Conservation (phyloP, 1,284 basidiomycete genomes). For the Sanghuangporus baumii region DNA sequence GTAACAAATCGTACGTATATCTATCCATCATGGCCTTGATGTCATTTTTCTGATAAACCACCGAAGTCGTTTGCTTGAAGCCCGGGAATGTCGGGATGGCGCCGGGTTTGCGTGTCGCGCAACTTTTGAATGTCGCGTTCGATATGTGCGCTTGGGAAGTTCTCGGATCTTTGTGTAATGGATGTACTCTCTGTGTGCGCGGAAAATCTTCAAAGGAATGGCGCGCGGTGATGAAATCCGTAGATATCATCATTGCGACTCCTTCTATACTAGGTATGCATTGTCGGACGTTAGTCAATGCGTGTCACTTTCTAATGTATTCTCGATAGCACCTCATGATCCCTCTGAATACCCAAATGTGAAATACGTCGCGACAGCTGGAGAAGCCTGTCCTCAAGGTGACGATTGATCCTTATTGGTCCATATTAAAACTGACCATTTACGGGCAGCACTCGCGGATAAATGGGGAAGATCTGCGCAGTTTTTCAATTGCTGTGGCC, state of each 20-base stretch:
- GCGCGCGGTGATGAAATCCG: constrained; percentile 49
- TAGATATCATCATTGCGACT: constrained; percentile 51
- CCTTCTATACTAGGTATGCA: constrained; percentile 42
- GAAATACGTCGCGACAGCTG: constrained; percentile 52
- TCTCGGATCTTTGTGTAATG: constrained; percentile 49
- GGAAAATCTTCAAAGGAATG: constrained; percentile 53
- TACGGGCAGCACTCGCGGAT: constrained; percentile 42
- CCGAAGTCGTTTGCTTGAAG: constrained; percentile 43
- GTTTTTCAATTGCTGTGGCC: constrained; percentile 46
- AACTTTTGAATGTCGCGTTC: constrained; percentile 55
- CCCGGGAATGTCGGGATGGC: constrained; percentile 53
- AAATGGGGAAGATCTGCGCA: constrained; percentile 38
- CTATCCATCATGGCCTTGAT: background rate
- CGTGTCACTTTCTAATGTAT: background rate
- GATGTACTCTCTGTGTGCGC: constrained; percentile 48
- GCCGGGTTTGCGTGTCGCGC: constrained; percentile 48
- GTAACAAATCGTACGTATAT: constrained; percentile 46
- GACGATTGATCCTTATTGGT: constrained; percentile 15
- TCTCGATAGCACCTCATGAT: constrained; percentile 36
- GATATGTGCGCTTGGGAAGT: constrained; percentile 65
- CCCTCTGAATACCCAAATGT: constrained; percentile 53
- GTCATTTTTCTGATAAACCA: constrained; percentile 9
- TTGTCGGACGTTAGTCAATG: background rate
- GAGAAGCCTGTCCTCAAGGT: constrained; percentile 56
- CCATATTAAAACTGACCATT: background rate